phyloP scores from a whole-genome alignment of 1,284 basidiomycete species.

The Malassezia arunalokei region DNA sequence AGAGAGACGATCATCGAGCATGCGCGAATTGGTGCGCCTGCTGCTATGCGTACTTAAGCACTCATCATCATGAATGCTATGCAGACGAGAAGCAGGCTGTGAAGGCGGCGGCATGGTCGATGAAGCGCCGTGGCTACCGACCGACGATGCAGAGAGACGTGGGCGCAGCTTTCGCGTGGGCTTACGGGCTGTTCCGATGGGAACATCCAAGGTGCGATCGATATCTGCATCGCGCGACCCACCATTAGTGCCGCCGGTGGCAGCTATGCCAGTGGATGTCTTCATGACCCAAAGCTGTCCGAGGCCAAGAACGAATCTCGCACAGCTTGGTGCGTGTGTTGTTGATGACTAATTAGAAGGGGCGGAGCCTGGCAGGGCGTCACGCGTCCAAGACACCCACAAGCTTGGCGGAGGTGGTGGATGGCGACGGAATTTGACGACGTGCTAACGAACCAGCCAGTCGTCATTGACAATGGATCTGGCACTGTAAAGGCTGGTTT shows the following conservation, averaged over 20 bases:
- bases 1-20: too few relatives aligned
- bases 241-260: too few relatives aligned
- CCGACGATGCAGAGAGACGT: slow-evolving; percentile 3
- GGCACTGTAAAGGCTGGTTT: slow-evolving; percentile 46
- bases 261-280: too few relatives aligned
- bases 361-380: too few relatives aligned
- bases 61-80: neutral
- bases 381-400: too few relatives aligned
- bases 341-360: too few relatives aligned
- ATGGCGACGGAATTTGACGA: slow-evolving; percentile 40
- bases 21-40: too few relatives aligned
- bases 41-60: too few relatives aligned
- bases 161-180: slow-evolving; percentile 1
- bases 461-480: slow-evolving; percentile 45
- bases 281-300: too few relatives aligned
- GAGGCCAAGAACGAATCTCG: too few relatives aligned
- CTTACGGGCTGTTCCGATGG: neutral
- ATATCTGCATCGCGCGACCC: neutral
- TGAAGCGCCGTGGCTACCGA: slow-evolving; percentile 2
- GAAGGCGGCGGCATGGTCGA: neutral
- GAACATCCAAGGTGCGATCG: slow-evolving; percentile 12
- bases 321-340: too few relatives aligned
- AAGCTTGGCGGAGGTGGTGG: too few relatives aligned
- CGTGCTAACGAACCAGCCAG: slow-evolving; percentile 46
- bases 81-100: neutral